Conservation (phyloP, 164 flowering plant genomes). For the Stephania japonica region DNA sequence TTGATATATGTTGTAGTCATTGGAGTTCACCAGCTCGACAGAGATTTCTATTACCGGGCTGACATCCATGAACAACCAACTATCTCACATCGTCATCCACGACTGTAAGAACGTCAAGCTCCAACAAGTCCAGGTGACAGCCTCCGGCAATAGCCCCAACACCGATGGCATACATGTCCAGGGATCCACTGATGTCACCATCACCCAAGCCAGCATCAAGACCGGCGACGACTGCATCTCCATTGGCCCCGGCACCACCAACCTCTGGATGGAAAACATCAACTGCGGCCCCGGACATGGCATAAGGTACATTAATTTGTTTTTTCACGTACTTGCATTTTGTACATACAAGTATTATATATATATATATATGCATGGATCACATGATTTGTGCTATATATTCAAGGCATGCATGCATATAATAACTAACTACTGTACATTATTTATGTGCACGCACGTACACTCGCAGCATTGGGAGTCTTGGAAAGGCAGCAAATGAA, state of each 20-base stretch:
- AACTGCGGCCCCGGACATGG: slow-evolving; percentile 14
- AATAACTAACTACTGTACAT: too few relatives aligned
- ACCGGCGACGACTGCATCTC: slow-evolving; percentile 14
- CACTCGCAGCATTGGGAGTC: slow-evolving; percentile 4
- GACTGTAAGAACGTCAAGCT: slow-evolving; percentile 5
- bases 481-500: neutral
- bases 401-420: too few relatives aligned
- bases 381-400: neutral
- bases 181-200: neutral
- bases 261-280: slow-evolving; percentile 1
- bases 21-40: neutral
- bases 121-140: slow-evolving; percentile 1
- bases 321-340: too few relatives aligned
- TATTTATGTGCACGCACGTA: neutral
- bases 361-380: neutral
- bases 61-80: slow-evolving; percentile 7
- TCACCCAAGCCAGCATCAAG: slow-evolving; percentile 3
- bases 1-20: slow-evolving; percentile 4
- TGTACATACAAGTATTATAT: neutral
- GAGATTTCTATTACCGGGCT: neutral
- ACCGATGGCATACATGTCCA: slow-evolving; percentile 12
- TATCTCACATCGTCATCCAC: neutral
- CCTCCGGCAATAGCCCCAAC: slow-evolving; percentile 10
- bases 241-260: slow-evolving; percentile 8
- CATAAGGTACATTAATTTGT: neutral